Evolutionary conservation across 768 basidiomycete genomes (phyloP), one percentile per base, ranked within the genome.

Genomic region (Cystofilobasidium macerans): DNA sequence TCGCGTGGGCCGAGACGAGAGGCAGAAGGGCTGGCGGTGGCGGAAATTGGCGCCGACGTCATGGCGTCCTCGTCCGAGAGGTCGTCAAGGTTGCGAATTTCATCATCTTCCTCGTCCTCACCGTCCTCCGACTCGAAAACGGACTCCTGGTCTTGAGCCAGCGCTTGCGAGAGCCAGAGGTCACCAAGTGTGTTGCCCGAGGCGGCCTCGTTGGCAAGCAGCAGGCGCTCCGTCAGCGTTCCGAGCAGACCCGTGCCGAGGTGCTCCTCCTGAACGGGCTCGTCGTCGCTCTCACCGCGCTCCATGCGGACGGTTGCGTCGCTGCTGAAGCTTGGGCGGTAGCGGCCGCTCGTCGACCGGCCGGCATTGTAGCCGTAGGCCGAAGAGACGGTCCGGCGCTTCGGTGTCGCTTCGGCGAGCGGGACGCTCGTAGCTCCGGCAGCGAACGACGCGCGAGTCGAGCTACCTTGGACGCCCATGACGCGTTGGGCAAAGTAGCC

Each of bases 161-260:
- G 89, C 8, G 94, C 95, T 24, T 93, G 88, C 6, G 91, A 90
- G 60, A 98, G 89, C 95, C 95, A 99, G 26, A 99, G 79, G 76
- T 97, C 94, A 28, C 91, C 89, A 72, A 99, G 88, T 70, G 86
- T 90, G 64, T 60, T 60, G 45, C 89, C 93, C 6, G 92, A 91
- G 16, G 89, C 87, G 71, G 90, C 88, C 76, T 95, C 92, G 76
- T 95, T 95, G 24, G 94, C 94, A 74, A 93, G 84, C 51, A 94
- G 77, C 28, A 94, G 73, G 67, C 89, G 82, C 74, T 94, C 89
- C 0, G 93, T 86, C 70, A 97, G 90, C 71, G 45, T 53, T 8
- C 53, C 65, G 6, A 45, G 24, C 0, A 43, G n/a, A 2, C 65
- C 48, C 3, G 16, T 16, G 12, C 88, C 90, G 59, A 90, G 80